Base-by-base conservation (phyloP, 2,329 filamentous ascomycete species). In the Bipolaris sorokiniana region DNA sequence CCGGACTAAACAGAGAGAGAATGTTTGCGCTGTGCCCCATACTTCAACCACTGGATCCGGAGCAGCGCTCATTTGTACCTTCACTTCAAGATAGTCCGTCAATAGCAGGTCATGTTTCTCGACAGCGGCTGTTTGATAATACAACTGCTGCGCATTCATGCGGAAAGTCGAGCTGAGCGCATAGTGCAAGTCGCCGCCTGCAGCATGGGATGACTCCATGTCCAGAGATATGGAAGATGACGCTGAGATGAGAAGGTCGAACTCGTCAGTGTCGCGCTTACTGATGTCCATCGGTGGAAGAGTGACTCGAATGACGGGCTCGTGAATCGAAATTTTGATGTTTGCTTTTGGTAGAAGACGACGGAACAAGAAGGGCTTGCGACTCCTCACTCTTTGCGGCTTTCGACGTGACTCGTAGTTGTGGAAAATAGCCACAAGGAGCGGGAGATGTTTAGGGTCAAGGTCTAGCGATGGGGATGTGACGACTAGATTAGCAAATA, bases 391-490 rank as follows among this genome's bases (percentile, higher is more conserved):
- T 36, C 66, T 66, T 2, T 62, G 64, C 7, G 70, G 65, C 41
- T 69, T 72, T 11, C 66, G 64, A 23, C 58, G 56, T 11, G 67
- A 51, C 26, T 74, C 67, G 22, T 70, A 64, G 45, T 82, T 82
- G 64, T 88, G 88, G 41, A 92, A 79, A 62, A 98, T 82, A 18
- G 90, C 90, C 46, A 97, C 80, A 20, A 98, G 81, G 7, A 97
- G 83, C 1, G 95, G 94, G 15, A 99, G 81, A 78, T 98, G 94
- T 63, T 91, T 91, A 2, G 95, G 94, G 72, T 96, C 91, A 33
- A 99, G 82, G 74, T 99, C 95, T 48, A 98, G 82, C 0, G 95
- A 97, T 0, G 95, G 95, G 5, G 95, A 99, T 0, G 95, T 99
- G 58, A 98, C 88, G 45, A 99, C 94, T 5, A 96, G 87, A 75